These are phyloP conservation scores for Fistulifera solaris DNA, from an alignment of 108 stramenopile species.

Conservation along the genomic window DNA sequence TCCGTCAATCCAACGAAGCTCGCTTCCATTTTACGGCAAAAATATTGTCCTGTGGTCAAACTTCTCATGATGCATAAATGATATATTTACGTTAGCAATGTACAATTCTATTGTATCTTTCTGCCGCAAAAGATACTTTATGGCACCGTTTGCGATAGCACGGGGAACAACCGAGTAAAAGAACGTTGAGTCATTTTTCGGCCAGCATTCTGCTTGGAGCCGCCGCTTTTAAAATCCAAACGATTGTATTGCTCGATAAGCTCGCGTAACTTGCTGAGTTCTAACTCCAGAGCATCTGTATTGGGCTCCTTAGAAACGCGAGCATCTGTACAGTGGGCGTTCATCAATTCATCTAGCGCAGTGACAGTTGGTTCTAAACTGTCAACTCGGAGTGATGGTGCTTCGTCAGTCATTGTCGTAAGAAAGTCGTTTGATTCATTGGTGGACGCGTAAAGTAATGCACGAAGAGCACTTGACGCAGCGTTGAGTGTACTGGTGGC, in stretches of 20 bases:
- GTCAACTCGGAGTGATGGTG: no score
- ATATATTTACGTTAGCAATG: no score
- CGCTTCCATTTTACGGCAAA: constrained; percentile 57
- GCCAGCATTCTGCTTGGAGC: constrained; percentile 14
- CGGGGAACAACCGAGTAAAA: constrained; percentile 19
- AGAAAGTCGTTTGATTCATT: no score
- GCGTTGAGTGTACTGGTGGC: no score
- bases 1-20: constrained; percentile 40
- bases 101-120: no score
- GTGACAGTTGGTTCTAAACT: no score
- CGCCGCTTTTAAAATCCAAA: constrained; percentile 27
- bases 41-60: constrained; percentile 39
- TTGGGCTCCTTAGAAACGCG: no score
- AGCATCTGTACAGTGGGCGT: no score
- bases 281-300: constrained; percentile 7
- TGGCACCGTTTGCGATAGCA: background rate
- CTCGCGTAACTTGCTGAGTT: constrained; percentile 28
- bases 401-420: no score
- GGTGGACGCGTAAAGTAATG: no score
- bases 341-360: no score
- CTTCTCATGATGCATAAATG: constrained; percentile 4
- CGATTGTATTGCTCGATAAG: constrained; percentile 33
- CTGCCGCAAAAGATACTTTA: background rate
- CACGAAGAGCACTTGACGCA: no score
- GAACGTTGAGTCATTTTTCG: constrained; percentile 22